Evolutionary conservation across 1,284 basidiomycete genomes (phyloP).

Genomic region (Fomitiporia mediterranea): DNA sequence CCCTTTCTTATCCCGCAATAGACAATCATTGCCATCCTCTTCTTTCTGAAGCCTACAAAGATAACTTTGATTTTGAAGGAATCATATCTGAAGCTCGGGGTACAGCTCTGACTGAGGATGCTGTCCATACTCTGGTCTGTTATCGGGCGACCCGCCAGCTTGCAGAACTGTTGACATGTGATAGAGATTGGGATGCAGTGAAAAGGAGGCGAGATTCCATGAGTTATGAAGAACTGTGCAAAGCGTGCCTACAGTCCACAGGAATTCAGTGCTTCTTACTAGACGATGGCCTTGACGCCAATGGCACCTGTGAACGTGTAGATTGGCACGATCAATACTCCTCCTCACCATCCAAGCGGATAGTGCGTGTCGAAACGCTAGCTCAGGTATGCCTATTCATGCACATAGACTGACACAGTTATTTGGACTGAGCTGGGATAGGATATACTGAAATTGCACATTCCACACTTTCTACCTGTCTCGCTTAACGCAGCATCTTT

Average conservation of each 20-base stretch:
- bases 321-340: constrained; percentile 61
- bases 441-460: constrained; percentile 31
- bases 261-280: constrained; percentile 61
- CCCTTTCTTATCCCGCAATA: constrained; percentile 44
- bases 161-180: constrained; percentile 38
- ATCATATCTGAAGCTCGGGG: constrained; percentile 61
- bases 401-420: background rate
- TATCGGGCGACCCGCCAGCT: constrained; percentile 54
- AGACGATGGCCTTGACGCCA: constrained; percentile 61
- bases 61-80: constrained; percentile 51
- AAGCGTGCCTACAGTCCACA: constrained; percentile 44
- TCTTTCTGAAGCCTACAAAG: constrained; percentile 42
- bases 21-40: constrained; percentile 78
- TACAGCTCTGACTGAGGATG: constrained; percentile 45
- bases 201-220: constrained; percentile 40
- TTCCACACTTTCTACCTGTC: background rate
- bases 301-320: constrained; percentile 46
- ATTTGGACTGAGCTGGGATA: constrained; percentile 21
- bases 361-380: constrained; percentile 61
- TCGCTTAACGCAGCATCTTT: constrained; percentile 9
- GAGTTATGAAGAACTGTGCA: constrained; percentile 54
- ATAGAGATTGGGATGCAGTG: constrained; percentile 50
- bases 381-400: constrained; percentile 48
- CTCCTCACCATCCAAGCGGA: constrained; percentile 45
- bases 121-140: constrained; percentile 52